phyloP scores from a whole-genome alignment of 164 flowering plant genomes.

The Piper longum region DNA sequence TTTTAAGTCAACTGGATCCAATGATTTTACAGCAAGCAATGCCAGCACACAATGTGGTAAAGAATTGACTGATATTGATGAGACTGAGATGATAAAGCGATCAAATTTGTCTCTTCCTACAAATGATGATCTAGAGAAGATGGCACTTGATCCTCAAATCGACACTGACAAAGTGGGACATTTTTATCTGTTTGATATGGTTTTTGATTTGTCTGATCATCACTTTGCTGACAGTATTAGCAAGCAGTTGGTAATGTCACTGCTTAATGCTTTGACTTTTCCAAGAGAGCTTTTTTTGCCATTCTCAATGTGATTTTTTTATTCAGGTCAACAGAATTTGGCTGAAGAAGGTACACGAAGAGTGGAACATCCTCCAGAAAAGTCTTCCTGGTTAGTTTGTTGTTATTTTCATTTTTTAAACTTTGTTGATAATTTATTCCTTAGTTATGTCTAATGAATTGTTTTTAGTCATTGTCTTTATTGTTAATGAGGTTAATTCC shows the following conservation, averaged over 20 bases:
- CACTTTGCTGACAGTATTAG: slow-evolving; percentile 38
- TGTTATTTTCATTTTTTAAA: neutral
- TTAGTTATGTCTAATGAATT: too few relatives aligned
- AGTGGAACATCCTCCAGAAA: slow-evolving; percentile 77
- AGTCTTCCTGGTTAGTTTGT: slow-evolving; percentile 60
- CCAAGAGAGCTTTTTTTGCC: neutral
- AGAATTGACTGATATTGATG: slow-evolving; percentile 6
- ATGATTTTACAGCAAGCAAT: neutral
- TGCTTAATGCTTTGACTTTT: slow-evolving; percentile 24
- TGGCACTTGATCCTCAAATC: neutral
- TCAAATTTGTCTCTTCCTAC: slow-evolving; percentile 9
- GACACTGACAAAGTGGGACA: slow-evolving; percentile 7
- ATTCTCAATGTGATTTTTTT: neutral
- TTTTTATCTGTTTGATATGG: slow-evolving; percentile 61
- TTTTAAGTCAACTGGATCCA: slow-evolving; percentile 7
- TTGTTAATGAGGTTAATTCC: too few relatives aligned
- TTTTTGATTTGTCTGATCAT: slow-evolving; percentile 55
- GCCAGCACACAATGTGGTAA: slow-evolving; percentile 6
- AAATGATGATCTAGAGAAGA: slow-evolving; percentile 6
- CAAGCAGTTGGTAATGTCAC: slow-evolving; percentile 22
- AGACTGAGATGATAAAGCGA: slow-evolving; percentile 10
- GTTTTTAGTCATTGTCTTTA: too few relatives aligned
- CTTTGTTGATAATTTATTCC: neutral
- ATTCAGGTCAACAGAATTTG: slow-evolving; percentile 50
- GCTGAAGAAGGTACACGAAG: slow-evolving; percentile 82